Conservation (phyloP, 208 protist species). For the Leishmania turanica region DNA sequence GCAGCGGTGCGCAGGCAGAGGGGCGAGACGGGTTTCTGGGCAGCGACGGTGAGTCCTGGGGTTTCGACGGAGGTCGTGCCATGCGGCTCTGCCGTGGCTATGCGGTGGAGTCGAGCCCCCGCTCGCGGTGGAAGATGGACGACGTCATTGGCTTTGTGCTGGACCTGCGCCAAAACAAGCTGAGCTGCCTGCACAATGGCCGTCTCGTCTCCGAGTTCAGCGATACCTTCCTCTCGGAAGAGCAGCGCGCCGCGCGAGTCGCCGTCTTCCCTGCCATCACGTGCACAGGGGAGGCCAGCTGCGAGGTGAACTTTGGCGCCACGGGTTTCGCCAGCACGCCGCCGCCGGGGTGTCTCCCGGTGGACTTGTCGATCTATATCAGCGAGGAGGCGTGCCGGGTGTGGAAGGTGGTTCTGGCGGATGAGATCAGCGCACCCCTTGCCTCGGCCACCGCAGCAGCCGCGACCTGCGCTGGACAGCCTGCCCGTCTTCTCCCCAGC, state of each 20-base stretch:
- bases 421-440: conserved; percentile 30
- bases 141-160: conserved; percentile 87
- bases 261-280: conserved; percentile 67
- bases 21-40: conserved; percentile 49
- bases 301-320: conserved; percentile 90
- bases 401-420: conserved; percentile 59
- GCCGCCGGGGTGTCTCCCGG: conserved; percentile 67
- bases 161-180: conserved; percentile 63
- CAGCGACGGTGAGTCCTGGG: conserved; percentile 78
- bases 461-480: neutral
- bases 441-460: neutral
- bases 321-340: conserved; percentile 58
- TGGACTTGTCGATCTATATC: conserved; percentile 73
- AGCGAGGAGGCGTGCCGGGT: conserved; percentile 45
- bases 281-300: conserved; percentile 33
- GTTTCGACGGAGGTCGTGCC: conserved; percentile 64
- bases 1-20: neutral
- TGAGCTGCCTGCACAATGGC: conserved; percentile 78
- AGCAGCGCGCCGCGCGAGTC: conserved; percentile 21
- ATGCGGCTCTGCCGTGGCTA: conserved; percentile 63
- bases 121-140: conserved; percentile 74
- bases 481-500: conserved; percentile 7
- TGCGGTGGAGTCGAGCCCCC: conserved; percentile 61
- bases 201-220: conserved; percentile 63
- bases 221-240: conserved; percentile 40